These are phyloP conservation scores for Rhizoctonia solani DNA, from an alignment of 1,284 basidiomycete genomes.

Conservation along the genomic window DNA sequence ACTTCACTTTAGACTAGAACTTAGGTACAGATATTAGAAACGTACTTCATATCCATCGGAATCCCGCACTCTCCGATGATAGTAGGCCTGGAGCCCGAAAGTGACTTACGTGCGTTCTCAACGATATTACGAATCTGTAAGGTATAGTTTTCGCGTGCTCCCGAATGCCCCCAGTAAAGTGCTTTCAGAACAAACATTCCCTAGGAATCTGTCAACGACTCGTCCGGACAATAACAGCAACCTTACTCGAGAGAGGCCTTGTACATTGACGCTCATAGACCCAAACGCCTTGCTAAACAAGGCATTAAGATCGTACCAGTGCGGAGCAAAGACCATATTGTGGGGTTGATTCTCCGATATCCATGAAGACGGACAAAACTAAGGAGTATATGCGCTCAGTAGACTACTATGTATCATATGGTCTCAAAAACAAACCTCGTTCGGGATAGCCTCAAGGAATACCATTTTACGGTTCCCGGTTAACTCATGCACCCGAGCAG, in stretches of 20 bases:
- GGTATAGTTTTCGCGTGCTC: slow-evolving; percentile 78
- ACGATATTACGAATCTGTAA: slow-evolving; percentile 83
- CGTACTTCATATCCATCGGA: slow-evolving; percentile 93
- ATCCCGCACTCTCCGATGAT: slow-evolving; percentile 90
- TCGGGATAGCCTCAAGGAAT: slow-evolving; percentile 85
- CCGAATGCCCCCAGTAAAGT: slow-evolving; percentile 84
- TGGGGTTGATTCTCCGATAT: slow-evolving; percentile 61
- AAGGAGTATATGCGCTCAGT: neutral
- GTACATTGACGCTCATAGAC: slow-evolving; percentile 85
- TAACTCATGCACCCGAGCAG: slow-evolving; percentile 59
- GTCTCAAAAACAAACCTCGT: slow-evolving; percentile 65
- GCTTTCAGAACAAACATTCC: slow-evolving; percentile 81
- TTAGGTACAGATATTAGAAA: neutral
- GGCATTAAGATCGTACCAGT: slow-evolving; percentile 92
- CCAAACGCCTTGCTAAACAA: slow-evolving; percentile 83
- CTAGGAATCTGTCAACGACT: slow-evolving; percentile 48
- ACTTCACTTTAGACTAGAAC: neutral
- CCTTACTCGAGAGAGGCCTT: slow-evolving; percentile 78
- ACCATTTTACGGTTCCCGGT: slow-evolving; percentile 65
- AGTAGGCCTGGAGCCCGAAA: slow-evolving; percentile 74
- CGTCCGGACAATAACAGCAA: neutral
- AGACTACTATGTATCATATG: neutral
- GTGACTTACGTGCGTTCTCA: slow-evolving; percentile 61
- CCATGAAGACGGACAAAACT: slow-evolving; percentile 82
- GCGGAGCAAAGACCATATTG: slow-evolving; percentile 87